Evolutionary conservation across 2,329 filamentous ascomycete genomes (phyloP), one percentile per base, ranked within the genome.

Genomic region (Fusarium cyanostomum): DNA sequence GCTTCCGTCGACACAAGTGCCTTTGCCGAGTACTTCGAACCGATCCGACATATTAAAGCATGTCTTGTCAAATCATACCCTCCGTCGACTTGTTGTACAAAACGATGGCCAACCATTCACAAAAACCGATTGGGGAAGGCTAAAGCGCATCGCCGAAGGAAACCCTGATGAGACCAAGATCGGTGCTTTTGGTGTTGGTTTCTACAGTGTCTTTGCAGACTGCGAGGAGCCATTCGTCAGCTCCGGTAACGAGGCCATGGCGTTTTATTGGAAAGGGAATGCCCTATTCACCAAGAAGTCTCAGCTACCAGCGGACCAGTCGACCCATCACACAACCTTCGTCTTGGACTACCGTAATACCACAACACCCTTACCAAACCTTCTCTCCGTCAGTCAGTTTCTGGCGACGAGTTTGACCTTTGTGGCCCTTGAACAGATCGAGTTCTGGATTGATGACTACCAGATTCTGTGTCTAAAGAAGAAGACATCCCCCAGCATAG

Each of bases 231-330:
- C 95, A 1, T 98, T 99, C 73, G 91, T 99, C 65, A 95, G 92
- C 67, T 98, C 94, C 1, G 95, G 95, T 1, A 86, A 85, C 62
- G 89, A 96, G 77, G 94, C 93, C 33, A 97, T 99, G 92, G 94
- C 94, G 0, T 99, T 99, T 73, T 99, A 97, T 80, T 99, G 95
- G 96, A 98, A 97, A 76, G 94, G 91, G n/a, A 98, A 98, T 75
- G 92, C 92, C 6, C 84, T 99, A 2, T 98, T 97, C 75, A 99
- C 96, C 21, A 90, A 94, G 70, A 92, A 92, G 68, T 84, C 95
- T 18, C 88, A 89, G 66, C 79, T 97, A 8, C 88, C 90, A 2
- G 82, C 86, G 41, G 86, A 86, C 21, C 84, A 92, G 71, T 79
- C 82, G 13, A 90, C 83, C 52, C 81, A 81, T 28, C 86, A 94